These are phyloP conservation scores for Fusarium sp. DNA, from an alignment of 2,329 filamentous ascomycete species.

Conservation along the genomic window DNA sequence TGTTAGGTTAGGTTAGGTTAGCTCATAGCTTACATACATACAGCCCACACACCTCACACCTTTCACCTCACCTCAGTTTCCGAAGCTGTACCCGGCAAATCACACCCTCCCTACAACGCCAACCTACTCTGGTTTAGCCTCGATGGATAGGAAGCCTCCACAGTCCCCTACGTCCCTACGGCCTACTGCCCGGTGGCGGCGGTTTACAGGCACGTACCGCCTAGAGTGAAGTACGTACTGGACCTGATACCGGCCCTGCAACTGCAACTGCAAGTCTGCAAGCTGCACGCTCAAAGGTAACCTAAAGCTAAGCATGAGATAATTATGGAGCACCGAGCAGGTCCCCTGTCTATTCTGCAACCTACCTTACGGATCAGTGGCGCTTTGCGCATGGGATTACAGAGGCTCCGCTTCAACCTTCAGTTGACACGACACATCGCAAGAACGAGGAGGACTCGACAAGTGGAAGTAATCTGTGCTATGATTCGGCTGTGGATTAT, in stretches of 20 bases:
- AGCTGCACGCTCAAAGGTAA: neutral
- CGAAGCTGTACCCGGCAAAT: constrained; percentile 30
- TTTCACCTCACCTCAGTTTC: constrained; percentile 21
- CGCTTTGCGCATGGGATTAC: constrained; percentile 40
- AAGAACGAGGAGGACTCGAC: constrained; percentile 3
- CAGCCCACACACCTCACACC: neutral
- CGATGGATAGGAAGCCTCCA: neutral
- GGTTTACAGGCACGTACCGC: constrained; percentile 23
- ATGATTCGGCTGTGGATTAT: neutral
- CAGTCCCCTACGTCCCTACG: neutral
- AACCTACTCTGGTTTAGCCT: neutral
- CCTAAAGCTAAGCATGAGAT: constrained; percentile 29
- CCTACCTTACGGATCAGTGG: constrained; percentile 34
- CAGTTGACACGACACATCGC: constrained; percentile 20
- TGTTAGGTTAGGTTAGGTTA: constrained; percentile 4
- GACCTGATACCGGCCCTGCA: neutral
- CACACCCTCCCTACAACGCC: constrained; percentile 14
- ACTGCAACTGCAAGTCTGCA: neutral
- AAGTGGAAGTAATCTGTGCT: neutral
- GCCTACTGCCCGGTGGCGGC: constrained; percentile 12
- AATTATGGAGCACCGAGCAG: constrained; percentile 35
- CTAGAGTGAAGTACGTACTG: constrained; percentile 28
- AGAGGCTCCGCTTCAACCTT: constrained; percentile 35
- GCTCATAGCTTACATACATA: constrained; percentile 1
- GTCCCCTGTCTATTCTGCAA: constrained; percentile 19